Base-by-base conservation (phyloP, 129 eudicot species). In the Arctium lappa region DNA sequence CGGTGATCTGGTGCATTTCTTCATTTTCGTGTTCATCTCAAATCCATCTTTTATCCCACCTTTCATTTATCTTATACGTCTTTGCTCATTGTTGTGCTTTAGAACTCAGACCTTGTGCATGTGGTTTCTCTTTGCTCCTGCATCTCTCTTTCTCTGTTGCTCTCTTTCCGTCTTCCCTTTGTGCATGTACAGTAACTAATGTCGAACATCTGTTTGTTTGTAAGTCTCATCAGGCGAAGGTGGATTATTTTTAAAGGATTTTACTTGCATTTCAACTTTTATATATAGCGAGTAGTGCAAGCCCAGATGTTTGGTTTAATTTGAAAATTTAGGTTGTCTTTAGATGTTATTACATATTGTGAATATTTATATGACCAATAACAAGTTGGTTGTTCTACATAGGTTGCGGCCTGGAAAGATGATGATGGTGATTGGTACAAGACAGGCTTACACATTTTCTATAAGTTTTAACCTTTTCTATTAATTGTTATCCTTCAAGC, bases 391-490 rank as follows among this genome's bases (percentile, higher is more conserved):
- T 72, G 82, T 40, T 73, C 27, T 36, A 2, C 44, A 29, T 86
- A 95, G 98, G 92, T 95, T 29, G 98, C 99, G 5, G 99, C 98
- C 31, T 96, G 99, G 99, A 93, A 96, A 87, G 99, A 96, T 79
- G 88, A 90, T 6, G 99, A 96, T 76, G 99, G 99, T 73, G 99
- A 96, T 88, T 96, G 98, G 99, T 96, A 96, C 40, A 97, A 96
- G 90, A 96, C 99, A 75, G 95, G 99, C 38, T 86, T 96, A 40
- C 99, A 96, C 84, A 96, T 96, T 85, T 96, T 96, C 76, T 96
- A 98, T 93, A 89, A 90, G 99, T 89, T 83, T 38, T 6, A 12
- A 42, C 71, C 27, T 74, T 37, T 56, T 65, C 33, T 18, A 71
- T 29, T 75, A 53, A n/a, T n/a, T n/a, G n/a, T 9, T 27, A 34